Conservation (phyloP, 352 stramenopile species). For the Hyaloperonospora brassicae region DNA sequence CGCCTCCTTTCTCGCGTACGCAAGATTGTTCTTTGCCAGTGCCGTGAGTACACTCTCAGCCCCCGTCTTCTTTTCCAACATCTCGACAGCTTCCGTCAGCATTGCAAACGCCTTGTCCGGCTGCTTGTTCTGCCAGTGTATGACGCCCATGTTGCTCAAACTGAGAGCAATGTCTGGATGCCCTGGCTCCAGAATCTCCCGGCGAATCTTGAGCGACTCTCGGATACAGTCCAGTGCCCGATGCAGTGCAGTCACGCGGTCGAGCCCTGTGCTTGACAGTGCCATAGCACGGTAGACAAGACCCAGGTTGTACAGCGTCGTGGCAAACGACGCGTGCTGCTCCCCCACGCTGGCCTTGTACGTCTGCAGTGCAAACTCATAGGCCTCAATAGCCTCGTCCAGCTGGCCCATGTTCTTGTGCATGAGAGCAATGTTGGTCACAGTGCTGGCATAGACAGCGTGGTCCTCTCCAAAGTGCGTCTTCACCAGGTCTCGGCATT, state of each 20-base stretch:
- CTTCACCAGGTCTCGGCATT: slow-evolving; percentile 67
- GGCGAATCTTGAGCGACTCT: slow-evolving; percentile 70
- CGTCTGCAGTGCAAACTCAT: slow-evolving; percentile 69
- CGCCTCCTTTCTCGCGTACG: slow-evolving; percentile 71
- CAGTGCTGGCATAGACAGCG: slow-evolving; percentile 74
- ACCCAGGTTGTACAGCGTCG: slow-evolving; percentile 76
- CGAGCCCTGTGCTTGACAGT: slow-evolving; percentile 54
- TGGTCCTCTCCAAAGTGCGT: slow-evolving; percentile 71
- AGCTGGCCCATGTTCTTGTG: slow-evolving; percentile 79
- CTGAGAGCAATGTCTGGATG: slow-evolving; percentile 74
- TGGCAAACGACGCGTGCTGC: slow-evolving; percentile 76
- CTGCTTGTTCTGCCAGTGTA: slow-evolving; percentile 81
- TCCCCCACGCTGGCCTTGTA: slow-evolving; percentile 79
- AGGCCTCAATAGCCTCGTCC: slow-evolving; percentile 69
- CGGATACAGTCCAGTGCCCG: slow-evolving; percentile 70
- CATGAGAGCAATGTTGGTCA: slow-evolving; percentile 85
- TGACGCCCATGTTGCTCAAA: slow-evolving; percentile 77
- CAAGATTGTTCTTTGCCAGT: slow-evolving; percentile 78
- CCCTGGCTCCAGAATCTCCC: slow-evolving; percentile 53
- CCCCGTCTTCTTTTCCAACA: slow-evolving; percentile 58
- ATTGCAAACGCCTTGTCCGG: slow-evolving; percentile 51
- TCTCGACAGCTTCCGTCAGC: slow-evolving; percentile 48
- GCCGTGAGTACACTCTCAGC: slow-evolving; percentile 52
- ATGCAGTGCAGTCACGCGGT: slow-evolving; percentile 55
- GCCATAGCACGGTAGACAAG: slow-evolving; percentile 61